phyloP scores from a whole-genome alignment of 2,329 filamentous ascomycete species.

The Colletotrichum liriopes region DNA sequence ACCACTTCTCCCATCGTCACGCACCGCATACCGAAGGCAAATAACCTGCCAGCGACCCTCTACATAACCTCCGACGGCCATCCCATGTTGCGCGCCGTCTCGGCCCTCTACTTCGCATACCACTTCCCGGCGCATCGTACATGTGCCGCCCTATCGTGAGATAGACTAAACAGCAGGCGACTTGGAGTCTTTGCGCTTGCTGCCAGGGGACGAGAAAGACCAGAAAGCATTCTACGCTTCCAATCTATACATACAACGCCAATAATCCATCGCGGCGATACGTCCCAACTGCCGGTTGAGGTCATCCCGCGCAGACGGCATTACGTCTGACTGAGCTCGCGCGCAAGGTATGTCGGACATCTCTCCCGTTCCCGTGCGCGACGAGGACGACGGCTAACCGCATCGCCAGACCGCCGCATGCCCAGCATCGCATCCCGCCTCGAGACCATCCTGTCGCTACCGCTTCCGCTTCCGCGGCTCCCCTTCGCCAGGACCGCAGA shows the following conservation, averaged over 20 bases:
- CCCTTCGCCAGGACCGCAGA: conserved; percentile 45
- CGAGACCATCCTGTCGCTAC: conserved; percentile 39
- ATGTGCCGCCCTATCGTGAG: conserved; percentile 60
- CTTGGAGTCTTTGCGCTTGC: conserved; percentile 80
- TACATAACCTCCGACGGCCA: conserved; percentile 2
- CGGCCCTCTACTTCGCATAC: conserved; percentile 39
- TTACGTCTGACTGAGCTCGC: conserved; percentile 9
- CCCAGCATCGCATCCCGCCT: conserved; percentile 21
- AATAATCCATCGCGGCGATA: conserved; percentile 1
- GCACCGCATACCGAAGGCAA: conserved; percentile 2
- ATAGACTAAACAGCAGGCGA: conserved; percentile 70
- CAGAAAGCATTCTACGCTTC: conserved; percentile 47
- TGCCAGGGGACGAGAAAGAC: conserved; percentile 72
- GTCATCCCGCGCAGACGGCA: background rate
- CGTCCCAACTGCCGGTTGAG: background rate
- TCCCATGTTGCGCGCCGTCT: conserved; percentile 37
- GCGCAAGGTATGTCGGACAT: conserved; percentile 22
- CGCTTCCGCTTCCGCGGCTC: conserved; percentile 44
- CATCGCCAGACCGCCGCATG: conserved; percentile 38
- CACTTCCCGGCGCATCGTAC: conserved; percentile 54
- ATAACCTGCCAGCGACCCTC: background rate
- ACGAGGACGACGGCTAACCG: conserved; percentile 12
- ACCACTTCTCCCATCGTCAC: conserved; percentile 9
- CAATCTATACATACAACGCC: conserved; percentile 13
- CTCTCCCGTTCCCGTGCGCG: background rate